Evolutionary conservation across 2,329 filamentous ascomycete species (phyloP).

Genomic region (Aspergillus puulaauensis): DNA sequence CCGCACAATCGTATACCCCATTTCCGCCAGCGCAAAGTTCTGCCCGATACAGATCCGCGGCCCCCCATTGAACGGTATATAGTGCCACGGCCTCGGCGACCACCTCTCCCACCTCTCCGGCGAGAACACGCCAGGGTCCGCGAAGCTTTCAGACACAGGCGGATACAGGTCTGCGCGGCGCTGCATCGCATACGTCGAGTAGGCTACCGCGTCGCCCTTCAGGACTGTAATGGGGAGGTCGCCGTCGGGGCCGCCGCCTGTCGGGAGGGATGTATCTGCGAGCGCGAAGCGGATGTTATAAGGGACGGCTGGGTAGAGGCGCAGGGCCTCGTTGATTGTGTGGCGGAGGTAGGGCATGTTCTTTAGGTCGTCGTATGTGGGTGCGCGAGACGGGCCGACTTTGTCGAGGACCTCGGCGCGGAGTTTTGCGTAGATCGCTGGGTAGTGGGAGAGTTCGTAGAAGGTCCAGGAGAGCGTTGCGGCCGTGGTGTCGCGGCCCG

Average conservation of each 20-base stretch:
- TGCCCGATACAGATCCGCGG: conserved; percentile 11
- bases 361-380: conserved; percentile 7
- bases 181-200: conserved; percentile 8
- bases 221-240: conserved; percentile 6
- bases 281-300: conserved; percentile 7
- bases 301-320: conserved; percentile 6
- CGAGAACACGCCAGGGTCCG: conserved; percentile 1
- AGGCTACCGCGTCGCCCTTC: conserved; percentile 1
- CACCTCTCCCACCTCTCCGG: conserved; percentile 4
- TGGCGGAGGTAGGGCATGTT: conserved; percentile 3
- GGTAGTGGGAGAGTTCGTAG: conserved; percentile 8
- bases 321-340: conserved; percentile 5
- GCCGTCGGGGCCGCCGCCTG: conserved; percentile 3
- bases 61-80: conserved; percentile 8
- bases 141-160: neutral
- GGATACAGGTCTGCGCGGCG: conserved; percentile 5
- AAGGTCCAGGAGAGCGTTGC: conserved; percentile 6
- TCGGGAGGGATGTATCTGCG: conserved; percentile 1
- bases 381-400: neutral
- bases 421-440: neutral
- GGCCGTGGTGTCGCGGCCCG: conserved; percentile 7
- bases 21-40: conserved; percentile 10
- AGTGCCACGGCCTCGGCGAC: conserved; percentile 1
- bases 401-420: neutral
- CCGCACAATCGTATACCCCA: conserved; percentile 9